Percentiles rank a stretch among this genome's conserved stretches.
Conservation (phyloP, 169 alveolate genomes). For the Eimeria praecox region DNA sequence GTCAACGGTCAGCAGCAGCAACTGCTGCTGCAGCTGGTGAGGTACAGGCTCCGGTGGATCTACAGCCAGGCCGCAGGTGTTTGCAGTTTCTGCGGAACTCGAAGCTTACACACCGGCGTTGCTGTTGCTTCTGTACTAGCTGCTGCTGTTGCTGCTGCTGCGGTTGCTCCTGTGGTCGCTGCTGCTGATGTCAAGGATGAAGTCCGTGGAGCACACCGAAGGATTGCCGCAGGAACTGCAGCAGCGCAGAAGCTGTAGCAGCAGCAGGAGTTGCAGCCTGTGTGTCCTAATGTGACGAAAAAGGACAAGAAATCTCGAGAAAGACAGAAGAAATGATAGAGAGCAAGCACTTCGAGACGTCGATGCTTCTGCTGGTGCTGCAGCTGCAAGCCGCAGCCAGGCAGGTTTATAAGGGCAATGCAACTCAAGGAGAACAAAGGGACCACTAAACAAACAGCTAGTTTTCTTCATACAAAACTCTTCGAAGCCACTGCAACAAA, state of each 20-base stretch:
- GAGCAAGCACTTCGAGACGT: conserved; percentile 22
- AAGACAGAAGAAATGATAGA: background rate
- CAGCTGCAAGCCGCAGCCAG: conserved; percentile 14
- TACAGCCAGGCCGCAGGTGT: conserved; percentile 1
- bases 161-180: background rate
- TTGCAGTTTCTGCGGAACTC: background rate
- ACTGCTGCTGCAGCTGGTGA: background rate
- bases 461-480: background rate
- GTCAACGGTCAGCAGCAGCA: background rate
- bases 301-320: background rate
- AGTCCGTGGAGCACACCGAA: background rate
- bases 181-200: background rate
- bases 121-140: conserved; percentile 5
- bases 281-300: background rate
- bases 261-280: background rate
- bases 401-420: background rate
- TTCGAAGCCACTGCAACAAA: background rate
- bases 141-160: background rate
- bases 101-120: background rate
- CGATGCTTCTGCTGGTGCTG: conserved; percentile 38
- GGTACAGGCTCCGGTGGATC: background rate
- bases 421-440: background rate
- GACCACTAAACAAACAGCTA: background rate
- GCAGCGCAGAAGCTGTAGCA: background rate
- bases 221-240: background rate